Conservation (phyloP, 768 basidiomycete genomes). For the Mrakia frigida region DNA sequence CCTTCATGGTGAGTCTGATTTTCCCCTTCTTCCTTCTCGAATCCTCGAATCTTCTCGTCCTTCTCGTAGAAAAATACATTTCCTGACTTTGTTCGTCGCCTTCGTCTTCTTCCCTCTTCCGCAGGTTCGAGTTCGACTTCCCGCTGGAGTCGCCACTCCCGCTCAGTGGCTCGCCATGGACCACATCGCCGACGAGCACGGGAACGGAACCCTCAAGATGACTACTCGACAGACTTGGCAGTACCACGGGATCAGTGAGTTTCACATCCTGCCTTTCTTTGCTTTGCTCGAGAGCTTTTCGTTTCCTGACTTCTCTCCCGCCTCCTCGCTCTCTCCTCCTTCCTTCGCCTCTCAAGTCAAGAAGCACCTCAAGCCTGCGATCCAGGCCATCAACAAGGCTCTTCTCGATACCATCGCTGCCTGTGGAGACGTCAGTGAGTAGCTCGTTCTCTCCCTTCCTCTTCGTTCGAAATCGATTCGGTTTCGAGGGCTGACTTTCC, state of each 20-base stretch:
- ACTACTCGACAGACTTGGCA: constrained; percentile 98
- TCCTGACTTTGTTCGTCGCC: not conserved
- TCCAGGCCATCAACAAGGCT: constrained; percentile 88
- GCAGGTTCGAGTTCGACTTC: constrained; percentile 76
- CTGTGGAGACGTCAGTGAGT: constrained; percentile 92
- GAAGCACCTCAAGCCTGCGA: constrained; percentile 87
- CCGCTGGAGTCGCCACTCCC: constrained; percentile 88
- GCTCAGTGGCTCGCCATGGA: constrained; percentile 94
- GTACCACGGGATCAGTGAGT: constrained; percentile 80
- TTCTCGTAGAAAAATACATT: not conserved
- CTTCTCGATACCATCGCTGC: constrained; percentile 94
- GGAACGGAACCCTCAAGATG: constrained; percentile 88
- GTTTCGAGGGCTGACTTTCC: not conserved
- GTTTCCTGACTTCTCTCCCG: not conserved
- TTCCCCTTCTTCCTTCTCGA: not conserved
- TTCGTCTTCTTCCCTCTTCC: not conserved
- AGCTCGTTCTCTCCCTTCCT: constrained; percentile 3
- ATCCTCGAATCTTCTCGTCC: not conserved
- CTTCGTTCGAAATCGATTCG: not conserved
- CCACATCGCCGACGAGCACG: constrained; percentile 92
- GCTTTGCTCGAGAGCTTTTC: not conserved
- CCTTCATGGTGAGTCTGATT: constrained; percentile 68
- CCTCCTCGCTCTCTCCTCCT: not conserved
- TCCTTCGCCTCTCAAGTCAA: constrained; percentile 53
- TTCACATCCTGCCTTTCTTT: no score